Evolutionary conservation across 2,329 filamentous ascomycete genomes (phyloP), one percentile per base, ranked within the genome.

Genomic region (Metarhizium humberi): DNA sequence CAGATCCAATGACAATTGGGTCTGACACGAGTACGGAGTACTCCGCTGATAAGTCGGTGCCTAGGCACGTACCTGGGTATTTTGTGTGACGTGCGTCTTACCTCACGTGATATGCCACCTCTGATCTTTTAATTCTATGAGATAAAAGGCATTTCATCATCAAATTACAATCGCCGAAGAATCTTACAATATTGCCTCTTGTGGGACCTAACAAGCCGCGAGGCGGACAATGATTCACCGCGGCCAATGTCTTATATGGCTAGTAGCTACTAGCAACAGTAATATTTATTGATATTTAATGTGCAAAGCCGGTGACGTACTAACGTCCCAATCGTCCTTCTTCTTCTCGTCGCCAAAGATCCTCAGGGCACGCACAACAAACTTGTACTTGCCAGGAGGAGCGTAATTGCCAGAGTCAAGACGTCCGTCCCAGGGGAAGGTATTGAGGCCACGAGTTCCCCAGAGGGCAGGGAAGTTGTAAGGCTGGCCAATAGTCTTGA

Each of bases 341-440:
- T 74, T 69, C 14, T 67, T 64, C 38, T 67, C 64, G 55, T 82
- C 70, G 5, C 79, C 79, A 61, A 77, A 79, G 56, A 82, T 73
- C 56, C 72, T 73, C 58, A 82, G 64, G 2, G 78, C 75, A 55
- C 72, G 72, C 34, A 80, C 68, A 1, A 69, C 68, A 51, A 82
- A 68, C 64, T 74, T 76, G 66, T 83, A 82, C 32, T 63, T 61
- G 11, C 79, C 80, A 0, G 71, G 68, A 0, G 77, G 73, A 2
- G 72, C 78, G 57, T 76, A 79, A 1, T 61, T 69, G 14, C 77
- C 78, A 10, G 75, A 71, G 0, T 68, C 67, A 5, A 82, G 65
- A 53, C 68, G 66, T 13, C 80, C 80, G 51, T 77, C 73, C 71
- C 77, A 83, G 0, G 56, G 52, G 6, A 65, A 42, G 5, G 60